These are phyloP conservation scores for Scedosporium dehoogii DNA, from an alignment of 2,329 filamentous ascomycete genomes.

Conservation along the genomic window DNA sequence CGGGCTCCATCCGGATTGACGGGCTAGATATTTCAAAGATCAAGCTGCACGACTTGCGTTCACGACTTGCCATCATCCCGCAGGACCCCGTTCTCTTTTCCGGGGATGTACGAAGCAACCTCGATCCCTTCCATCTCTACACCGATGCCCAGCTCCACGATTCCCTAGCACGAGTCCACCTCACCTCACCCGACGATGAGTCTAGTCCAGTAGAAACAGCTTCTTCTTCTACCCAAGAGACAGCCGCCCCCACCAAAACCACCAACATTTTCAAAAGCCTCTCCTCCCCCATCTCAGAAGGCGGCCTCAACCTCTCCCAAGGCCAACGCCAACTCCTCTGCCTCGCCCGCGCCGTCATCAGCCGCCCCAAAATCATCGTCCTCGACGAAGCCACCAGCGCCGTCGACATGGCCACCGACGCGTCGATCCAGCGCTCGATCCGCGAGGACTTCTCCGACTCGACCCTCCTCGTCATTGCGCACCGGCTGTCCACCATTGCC, in stretches of 20 bases:
- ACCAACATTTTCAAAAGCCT: conserved; percentile 44
- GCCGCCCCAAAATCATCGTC: conserved; percentile 18
- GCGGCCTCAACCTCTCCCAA: conserved; percentile 37
- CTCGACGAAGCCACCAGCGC: conserved; percentile 43
- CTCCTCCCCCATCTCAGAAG: conserved; percentile 34
- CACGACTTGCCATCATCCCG: conserved; percentile 52
- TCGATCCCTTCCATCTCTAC: conserved; percentile 60
- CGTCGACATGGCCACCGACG: conserved; percentile 34
- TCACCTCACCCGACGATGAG: conserved; percentile 54
- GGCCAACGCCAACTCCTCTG: conserved; percentile 40
- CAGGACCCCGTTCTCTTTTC: conserved; percentile 54
- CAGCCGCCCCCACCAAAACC: conserved; percentile 38
- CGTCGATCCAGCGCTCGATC: conserved; percentile 34
- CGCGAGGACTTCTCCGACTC: conserved; percentile 32
- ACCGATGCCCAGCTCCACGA: conserved; percentile 54
- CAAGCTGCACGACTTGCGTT: conserved; percentile 46
- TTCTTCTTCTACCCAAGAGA: too few relatives aligned
- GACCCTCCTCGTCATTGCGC: conserved; percentile 42
- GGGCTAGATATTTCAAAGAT: conserved; percentile 50
- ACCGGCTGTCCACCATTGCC: conserved; percentile 30
- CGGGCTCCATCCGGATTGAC: conserved; percentile 45
- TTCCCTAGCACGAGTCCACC: conserved; percentile 50
- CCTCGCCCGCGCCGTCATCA: conserved; percentile 28
- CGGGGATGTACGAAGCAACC: conserved; percentile 47
- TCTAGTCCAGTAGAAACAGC: too few relatives aligned